Base-by-base conservation (phyloP, 805 yeast species). In the Candida hispaniensis region DNA sequence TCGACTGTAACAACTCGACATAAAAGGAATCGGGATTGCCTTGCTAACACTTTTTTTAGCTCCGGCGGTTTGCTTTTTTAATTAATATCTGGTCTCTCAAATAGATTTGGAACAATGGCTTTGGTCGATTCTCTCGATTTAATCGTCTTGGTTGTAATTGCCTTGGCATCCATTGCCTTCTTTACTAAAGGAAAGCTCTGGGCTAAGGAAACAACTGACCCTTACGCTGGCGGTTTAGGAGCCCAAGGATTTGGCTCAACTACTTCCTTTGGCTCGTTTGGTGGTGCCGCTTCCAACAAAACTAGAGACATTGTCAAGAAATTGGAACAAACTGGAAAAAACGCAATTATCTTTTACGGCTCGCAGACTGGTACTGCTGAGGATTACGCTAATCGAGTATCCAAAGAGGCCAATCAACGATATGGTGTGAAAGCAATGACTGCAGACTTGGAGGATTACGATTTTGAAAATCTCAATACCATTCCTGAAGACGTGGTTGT, bases 291-390 rank as follows among this genome's bases (percentile, higher is more conserved):
- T n/a, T 14, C 32, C 36, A 32, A 32, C 36, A 32, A 32, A 23
- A 32, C 43, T 7, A 41, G 56, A 11, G 49, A 54, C 41, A 46
- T 62, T 26, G 46, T 56, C 20, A 47, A 50, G 30, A 47, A 42
- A 27, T 47, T 88, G 46, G 61, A 62, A 33, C 61, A 62, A 22
- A 74, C 75, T 48, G 67, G 70, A 42, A 86, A 88, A 59, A 77
- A 79, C 44, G 78, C 80, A 21, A 62, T 85, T 26, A 77, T 91
- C 3, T 69, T 91, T 42, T 91, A 69, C 54, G 97, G 94, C 11
- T 86, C 97, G 9, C 99, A 91, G 60, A 91, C 98, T 4, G 98
- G 98, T 44, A 91, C 98, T 11, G 94, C 97, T 26, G 98, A 91
- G 60, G 98, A 91, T 52, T 88, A 85, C 50, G 93, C 96, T 12